Evolutionary conservation across 176 grass and related monocot genomes (phyloP), one percentile per base, ranked within the genome.

Genomic region (Triticum turgidum): DNA sequence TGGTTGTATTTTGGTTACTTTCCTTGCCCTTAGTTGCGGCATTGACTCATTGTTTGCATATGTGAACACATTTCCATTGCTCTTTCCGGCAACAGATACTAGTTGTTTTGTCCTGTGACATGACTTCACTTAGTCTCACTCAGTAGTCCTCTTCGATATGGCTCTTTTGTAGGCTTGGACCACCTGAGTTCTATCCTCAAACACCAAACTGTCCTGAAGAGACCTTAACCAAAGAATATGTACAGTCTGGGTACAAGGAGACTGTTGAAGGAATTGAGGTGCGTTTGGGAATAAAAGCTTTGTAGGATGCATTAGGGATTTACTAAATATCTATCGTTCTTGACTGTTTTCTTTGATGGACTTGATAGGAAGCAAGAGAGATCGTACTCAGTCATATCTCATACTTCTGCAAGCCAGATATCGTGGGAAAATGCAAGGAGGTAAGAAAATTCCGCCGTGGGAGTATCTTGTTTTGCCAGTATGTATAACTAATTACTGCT

Each of bases 181-280:
- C 97, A 51, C 97, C 97, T 69, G 97, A 99, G 63, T 99, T 91
- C 89, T 99, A 93, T 83, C 97, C 97, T 41, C 97, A 97, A 89
- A 92, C 94, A 9, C 80, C 87, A 73, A 93, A 88, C 85, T 99
- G 97, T 90, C 97, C 94, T 59, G 97, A 99, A 92, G 97, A 99
- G 90, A 99, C 90, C n/a, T 85, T 97, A 85, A 99, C 91, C 56
- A 99, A 74, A 94, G 97, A 99, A 83, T 97, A 97, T 92, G 89
- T 94, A 21, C 94, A 94, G 86, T 81, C 80, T 79, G 97, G 97
- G 65, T 99, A 99, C 78, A 99, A 99, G 71, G 97, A 99, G 83
- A 97, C 97, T 34, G 94, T 97, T 86, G 97, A 94, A 86, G 97
- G 97, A 92, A 99, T 99, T 56, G 97, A 99, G 97, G 97, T 97